Base-by-base conservation (phyloP, 805 yeast species). In the Kodamaea leandrae region DNA sequence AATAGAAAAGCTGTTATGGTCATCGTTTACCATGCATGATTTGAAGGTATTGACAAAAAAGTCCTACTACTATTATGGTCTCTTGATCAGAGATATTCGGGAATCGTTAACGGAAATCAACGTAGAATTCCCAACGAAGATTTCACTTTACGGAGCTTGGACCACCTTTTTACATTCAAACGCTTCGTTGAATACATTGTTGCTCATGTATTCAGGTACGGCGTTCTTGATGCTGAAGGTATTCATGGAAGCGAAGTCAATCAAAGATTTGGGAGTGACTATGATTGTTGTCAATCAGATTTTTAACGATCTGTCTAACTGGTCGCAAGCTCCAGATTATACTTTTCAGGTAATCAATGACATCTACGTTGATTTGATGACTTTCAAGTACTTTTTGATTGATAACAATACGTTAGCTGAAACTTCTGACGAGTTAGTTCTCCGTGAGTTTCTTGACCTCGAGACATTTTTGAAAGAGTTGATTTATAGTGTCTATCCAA, bases 121-220 rank as follows among this genome's bases (percentile, higher is more conserved):
- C 39, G 50, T 60, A 10, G 73, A 68, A 35, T 62, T 54, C 39
- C 64, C 72, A 2, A 60, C 68, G 4, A 58, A 61, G 27, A 62
- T 69, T 32, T 64, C 69, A 2, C 52, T 68, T 18, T 59, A 61
- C 38, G 55, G 68, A 4, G 58, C 69, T 3, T 64, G 68, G 60
- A 54, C 66, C 0, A 57, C 60, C 16, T 65, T 57, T 40, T 50
- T 66, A 30, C 62, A 66, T 37, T 48, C 58, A 15, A 59, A 60
- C 44, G 53, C 68, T 0, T 56, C 61, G 16, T 51, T 62, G 16
- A 57, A 58, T 10, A 65, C 73, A 0, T 50, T 60, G n/a, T 46
- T 59, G 20, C 49, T 66, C 18, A 55, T 68, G 56, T 53, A 55
- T 29, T 48, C 51, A 15, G 74, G 74, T 6, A 59, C 72, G 1